These are phyloP conservation scores for Ustilago sp. DNA, from an alignment of 1,284 basidiomycete species.

Conservation along the genomic window DNA sequence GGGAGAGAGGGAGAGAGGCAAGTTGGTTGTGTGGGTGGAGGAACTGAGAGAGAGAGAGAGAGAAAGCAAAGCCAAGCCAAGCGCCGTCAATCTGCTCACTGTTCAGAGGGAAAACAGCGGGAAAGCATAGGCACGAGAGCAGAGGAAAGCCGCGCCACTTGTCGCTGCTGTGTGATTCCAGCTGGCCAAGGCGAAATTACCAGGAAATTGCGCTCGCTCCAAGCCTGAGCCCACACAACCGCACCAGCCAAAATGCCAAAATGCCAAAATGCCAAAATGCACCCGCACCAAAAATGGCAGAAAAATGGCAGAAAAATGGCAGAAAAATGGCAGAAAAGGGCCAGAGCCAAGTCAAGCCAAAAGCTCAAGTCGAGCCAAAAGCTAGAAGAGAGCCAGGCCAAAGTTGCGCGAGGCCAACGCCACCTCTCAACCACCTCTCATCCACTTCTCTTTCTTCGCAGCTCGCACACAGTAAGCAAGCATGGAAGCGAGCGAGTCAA, in stretches of 20 bases:
- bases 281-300: neutral
- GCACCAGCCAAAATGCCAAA: neutral
- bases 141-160: slow-evolving; percentile 1
- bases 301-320: neutral
- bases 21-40: neutral
- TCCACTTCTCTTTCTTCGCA: neutral
- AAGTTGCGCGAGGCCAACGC: neutral
- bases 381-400: neutral
- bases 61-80: neutral
- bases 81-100: neutral
- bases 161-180: neutral
- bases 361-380: too few species aligned
- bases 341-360: neutral
- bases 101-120: neutral
- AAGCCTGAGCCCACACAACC: neutral
- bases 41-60: neutral
- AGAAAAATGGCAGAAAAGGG: neutral
- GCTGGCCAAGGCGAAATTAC: slow-evolving; percentile 8
- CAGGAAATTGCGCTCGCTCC: neutral
- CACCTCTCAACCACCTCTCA: neutral
- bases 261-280: neutral
- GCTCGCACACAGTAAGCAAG: neutral
- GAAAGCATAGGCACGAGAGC: neutral
- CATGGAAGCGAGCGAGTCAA: slow-evolving; percentile 7
- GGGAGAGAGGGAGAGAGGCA: neutral